Base-by-base conservation (phyloP, 2,329 filamentous ascomycete species). In the Colletotrichum karsti region DNA sequence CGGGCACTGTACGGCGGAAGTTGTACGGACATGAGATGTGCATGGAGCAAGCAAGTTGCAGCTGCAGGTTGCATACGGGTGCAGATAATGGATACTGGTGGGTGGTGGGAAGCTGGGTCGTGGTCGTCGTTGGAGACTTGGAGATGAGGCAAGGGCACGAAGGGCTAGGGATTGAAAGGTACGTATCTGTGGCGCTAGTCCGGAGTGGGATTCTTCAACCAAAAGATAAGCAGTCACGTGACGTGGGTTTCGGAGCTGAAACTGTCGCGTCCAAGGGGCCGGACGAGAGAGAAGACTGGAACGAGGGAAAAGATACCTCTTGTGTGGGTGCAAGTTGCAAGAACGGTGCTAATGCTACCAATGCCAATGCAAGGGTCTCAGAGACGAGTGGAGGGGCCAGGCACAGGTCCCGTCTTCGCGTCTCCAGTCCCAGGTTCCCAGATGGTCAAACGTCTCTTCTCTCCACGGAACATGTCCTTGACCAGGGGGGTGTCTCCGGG, bases 371-470 rank as follows among this genome's bases (percentile, higher is more conserved):
- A 50, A 22, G 60, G 60, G 30, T 33, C n/a, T n/a, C n/a, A n/a
- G n/a, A n/a, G 44, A 46, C 12, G 24, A 18, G 44, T 37, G 13
- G 51, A 33, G 33, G 28, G 62, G 51, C 64, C 64, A 64, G 39
- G 60, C n/a, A n/a, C n/a, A n/a, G n/a, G n/a, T n/a, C n/a, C n/a
- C n/a, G n/a, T n/a, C n/a, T n/a, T n/a, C n/a, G n/a, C n/a, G n/a
- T n/a, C n/a, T n/a, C n/a, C n/a, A n/a, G n/a, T n/a, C n/a, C n/a
- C n/a, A n/a, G n/a, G n/a, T n/a, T 64, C 64, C 64, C 51, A 44
- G 64, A 67, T 67, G 60, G 53, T 67, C 64, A 67, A 67, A 67
- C 64, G 64, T 59, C 64, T 67, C 53, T 67, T 63, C 60, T 58
- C 64, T 54, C 46, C 53, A 67, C 64, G 64, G 64, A 67, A 67